Base-by-base conservation (phyloP, 164 flowering plant genomes). In the Taxillus chinensis region DNA sequence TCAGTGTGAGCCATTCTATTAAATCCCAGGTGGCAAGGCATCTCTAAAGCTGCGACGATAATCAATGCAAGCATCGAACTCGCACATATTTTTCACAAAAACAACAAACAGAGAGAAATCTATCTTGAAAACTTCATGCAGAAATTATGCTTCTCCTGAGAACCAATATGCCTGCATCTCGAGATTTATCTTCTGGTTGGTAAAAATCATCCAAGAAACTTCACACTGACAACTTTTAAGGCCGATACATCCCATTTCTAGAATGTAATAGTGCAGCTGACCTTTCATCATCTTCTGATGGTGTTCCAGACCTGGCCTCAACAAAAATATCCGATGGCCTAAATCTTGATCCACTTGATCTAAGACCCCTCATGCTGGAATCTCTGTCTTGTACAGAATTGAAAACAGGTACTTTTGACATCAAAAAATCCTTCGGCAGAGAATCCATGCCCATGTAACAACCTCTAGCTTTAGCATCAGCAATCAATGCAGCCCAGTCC, bases 401-500 rank as follows among this genome's bases (percentile, higher is more conserved):
- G 50, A 71, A 68, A 67, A 74, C 3, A 42, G 83, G 70, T 27
- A 76, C 78, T 64, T 81, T 86, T 5, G 84, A 61, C 40, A 62
- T 51, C 46, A 78, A 41, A 65, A 93, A 86, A 4, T 93, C 96
- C 57, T 88, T 86, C 9, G 96, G 92, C 10, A 93, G 77, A 57
- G 92, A 80, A 14, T 90, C 90, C 90, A 88, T 88, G 64, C 82
- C 86, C 70, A 79, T 62, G 62, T 79, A 88, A 70, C 95, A 88
- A 39, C 75, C 87, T 65, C 96, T 77, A 41, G 78, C 68, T 80
- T 82, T 90, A n/a, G 98, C 96, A 82, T 93, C 98, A 49, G 83
- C 39, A 46, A 93, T 86, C 62, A 93, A 64, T 15, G 92, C 90
- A 49, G 88, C 90, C 98, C 97, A 90, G 66, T 93, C 98, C 55